Base-by-base conservation (phyloP, 2,329 filamentous ascomycete genomes). In the Colletotrichum lentis region DNA sequence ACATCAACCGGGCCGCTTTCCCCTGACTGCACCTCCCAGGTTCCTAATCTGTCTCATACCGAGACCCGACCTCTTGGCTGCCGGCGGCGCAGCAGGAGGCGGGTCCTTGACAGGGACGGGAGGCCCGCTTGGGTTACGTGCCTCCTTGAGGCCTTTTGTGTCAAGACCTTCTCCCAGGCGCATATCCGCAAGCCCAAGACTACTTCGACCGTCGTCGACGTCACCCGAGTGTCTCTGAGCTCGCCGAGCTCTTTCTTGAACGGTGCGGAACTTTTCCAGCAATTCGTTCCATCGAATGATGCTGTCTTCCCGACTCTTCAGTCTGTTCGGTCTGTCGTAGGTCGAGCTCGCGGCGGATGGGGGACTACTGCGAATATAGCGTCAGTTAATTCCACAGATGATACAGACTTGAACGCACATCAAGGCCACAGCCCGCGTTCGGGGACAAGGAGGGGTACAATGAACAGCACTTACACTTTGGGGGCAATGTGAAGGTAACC, bases 271-370 rank as follows among this genome's bases (percentile, higher is more conserved):
- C 76, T 97, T 97, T 71, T 99, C 96, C 5, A 99, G 85, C 43
- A 99, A 84, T 73, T 99, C 96, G 3, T 87, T 88, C 96, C 96
- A 99, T 63, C 91, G 90, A 73, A 99, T 97, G 41, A 88, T 90
- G 62, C 88, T 88, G 63, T 97, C 94, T 71, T 96, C 93, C 63
- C 94, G 86, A 56, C 87, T 88, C 77, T 87, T 97, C 85, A 97
- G 84, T 69, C 94, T 86, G 72, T 92, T 95, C 39, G 90, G 85
- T 68, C 91, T 85, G 73, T 94, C 91, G 77, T 90, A 93, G 71
- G 81, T 85, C 66, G 88, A 84, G 54, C 79, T 81, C 49, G 80
- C 79, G 14, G 86, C 78, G 62, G 84, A 80, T 31, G 84, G 78
- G 44, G 82, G 77, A 72, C 62, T 70, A 5, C 69, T 70, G 53